Evolutionary conservation across 495 filamentous ascomycete genomes (phyloP), one percentile per base, ranked within the genome.

Genomic region (Bathelium albidoporum): DNA sequence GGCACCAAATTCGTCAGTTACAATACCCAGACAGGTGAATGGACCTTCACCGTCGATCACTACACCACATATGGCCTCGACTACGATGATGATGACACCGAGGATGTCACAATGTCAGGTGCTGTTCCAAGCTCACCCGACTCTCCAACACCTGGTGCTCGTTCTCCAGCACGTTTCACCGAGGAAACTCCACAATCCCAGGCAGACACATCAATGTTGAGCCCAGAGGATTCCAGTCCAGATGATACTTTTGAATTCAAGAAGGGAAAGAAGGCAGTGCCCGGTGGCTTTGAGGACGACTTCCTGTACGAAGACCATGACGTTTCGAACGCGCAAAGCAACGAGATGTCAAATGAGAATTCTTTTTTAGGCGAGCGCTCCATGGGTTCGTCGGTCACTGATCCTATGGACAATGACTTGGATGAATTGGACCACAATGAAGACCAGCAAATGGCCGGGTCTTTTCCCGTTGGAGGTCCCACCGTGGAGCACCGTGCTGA

Each of bases 61-160:
- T 98, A 91, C 74, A 96, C 91, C 18, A 96, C 91, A 10, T 98
- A 98, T 73, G 91, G 87, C n/a, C 79, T 97, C 59, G 87, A 91
- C 66, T 89, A 94, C 66, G 89, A 92, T 49, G 89, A 89, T 29
- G 87, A 90, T 53, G 88, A 90, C 39, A 82, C 85, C 18, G 49
- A 61, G 12, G 77, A 81, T 14, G 58, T 60, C 69, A 87, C 81
- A 74, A 79, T 79, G 65, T 73, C 85, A 59, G 84, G 82, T 73
- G 81, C 77, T 10, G 22, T 55, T 24, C 49, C n/a, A n/a, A 24
- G 10, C 62, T 77, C 77, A 73, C 83, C 82, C 68, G 83, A 86
- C 70, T 83, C 79, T 32, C 79, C 82, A 61, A 85, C 82, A 66
- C 82, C 82, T 26, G 77, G 77, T 74, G 71, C 72, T 66, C 74